A percentile compares a stretch with the other conserved stretches of the same genome.
Conservation (phyloP, 169 alveolate genomes). For the Babesia bigemina region DNA sequence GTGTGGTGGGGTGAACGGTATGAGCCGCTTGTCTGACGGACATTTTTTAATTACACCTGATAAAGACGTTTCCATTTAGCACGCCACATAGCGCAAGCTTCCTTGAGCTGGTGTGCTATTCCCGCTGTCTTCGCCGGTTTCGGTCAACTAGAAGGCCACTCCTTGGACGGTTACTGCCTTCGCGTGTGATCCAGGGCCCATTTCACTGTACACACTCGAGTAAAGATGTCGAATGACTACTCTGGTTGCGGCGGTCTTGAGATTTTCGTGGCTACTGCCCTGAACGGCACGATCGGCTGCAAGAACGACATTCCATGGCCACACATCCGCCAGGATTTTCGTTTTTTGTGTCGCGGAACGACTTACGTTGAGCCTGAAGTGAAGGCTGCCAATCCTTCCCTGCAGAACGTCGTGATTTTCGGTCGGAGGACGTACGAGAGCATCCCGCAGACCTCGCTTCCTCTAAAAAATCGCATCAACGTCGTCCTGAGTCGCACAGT, state of each 20-base stretch:
- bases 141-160: no score
- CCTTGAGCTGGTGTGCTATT: no score
- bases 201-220: no score
- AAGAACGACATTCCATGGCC: constrained; percentile 90
- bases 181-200: no score
- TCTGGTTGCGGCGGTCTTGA: constrained; percentile 38
- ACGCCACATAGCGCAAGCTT: no score
- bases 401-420: constrained; percentile 91
- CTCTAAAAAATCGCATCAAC: constrained; percentile 87
- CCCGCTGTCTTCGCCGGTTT: no score
- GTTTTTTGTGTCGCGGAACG: constrained; percentile 82
- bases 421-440: constrained; percentile 96
- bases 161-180: no score
- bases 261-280: constrained; percentile 56
- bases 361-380: constrained; percentile 46
- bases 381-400: constrained; percentile 14
- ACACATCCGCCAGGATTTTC: constrained; percentile 82
- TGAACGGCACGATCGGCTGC: constrained; percentile 84
- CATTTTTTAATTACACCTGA: no score
- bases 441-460: constrained; percentile 82
- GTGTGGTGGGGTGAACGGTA: no score
- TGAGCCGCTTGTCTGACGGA: no score
- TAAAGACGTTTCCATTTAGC: no score
- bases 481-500: constrained; percentile 83
- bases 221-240: constrained; percentile 7